Evolutionary conservation across 768 basidiomycete genomes (phyloP).

Genomic region (Pholiota microspora): DNA sequence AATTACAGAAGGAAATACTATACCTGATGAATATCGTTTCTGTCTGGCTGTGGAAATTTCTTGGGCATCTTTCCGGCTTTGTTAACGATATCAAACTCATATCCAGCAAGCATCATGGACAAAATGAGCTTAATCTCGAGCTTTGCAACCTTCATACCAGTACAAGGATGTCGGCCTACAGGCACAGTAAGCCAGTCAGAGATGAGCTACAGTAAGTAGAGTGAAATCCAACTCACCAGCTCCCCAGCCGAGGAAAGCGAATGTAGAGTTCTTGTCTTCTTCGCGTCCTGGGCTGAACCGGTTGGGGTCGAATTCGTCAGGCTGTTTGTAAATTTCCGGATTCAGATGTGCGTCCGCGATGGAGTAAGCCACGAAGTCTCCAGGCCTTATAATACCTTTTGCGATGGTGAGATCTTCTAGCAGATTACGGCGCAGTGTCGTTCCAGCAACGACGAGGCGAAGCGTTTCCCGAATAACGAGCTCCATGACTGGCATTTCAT

Average conservation of each 20-base stretch:
- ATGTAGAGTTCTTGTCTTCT: slow-evolving; percentile 32
- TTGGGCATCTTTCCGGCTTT: slow-evolving; percentile 21
- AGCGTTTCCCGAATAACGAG: slow-evolving; percentile 39
- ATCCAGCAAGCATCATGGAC: slow-evolving; percentile 29
- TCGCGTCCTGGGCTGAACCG: slow-evolving; percentile 29
- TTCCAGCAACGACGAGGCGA: slow-evolving; percentile 27
- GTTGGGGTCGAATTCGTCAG: slow-evolving; percentile 34
- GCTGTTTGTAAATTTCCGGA: slow-evolving; percentile 32
- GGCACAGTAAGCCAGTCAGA: background rate
- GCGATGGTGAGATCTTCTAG: slow-evolving; percentile 26
- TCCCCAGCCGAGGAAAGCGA: slow-evolving; percentile 39
- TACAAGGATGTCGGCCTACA: slow-evolving; percentile 37
- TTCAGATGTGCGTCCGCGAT: slow-evolving; percentile 34
- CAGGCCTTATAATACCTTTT: slow-evolving; percentile 24
- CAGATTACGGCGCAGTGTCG: slow-evolving; percentile 35
- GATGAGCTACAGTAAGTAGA: background rate
- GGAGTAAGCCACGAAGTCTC: slow-evolving; percentile 36
- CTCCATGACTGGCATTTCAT: slow-evolving; percentile 36
- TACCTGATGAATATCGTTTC: slow-evolving; percentile 35
- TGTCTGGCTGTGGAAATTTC: slow-evolving; percentile 24
- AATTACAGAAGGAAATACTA: background rate
- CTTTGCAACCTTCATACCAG: slow-evolving; percentile 38
- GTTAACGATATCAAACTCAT: slow-evolving; percentile 33
- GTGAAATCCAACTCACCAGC: slow-evolving; percentile 25
- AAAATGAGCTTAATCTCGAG: slow-evolving; percentile 37